Percentiles rank a stretch among this genome's conserved stretches.
phyloP scores from a whole-genome alignment of 495 filamentous ascomycete genomes.

The Hamigera avellanea region DNA sequence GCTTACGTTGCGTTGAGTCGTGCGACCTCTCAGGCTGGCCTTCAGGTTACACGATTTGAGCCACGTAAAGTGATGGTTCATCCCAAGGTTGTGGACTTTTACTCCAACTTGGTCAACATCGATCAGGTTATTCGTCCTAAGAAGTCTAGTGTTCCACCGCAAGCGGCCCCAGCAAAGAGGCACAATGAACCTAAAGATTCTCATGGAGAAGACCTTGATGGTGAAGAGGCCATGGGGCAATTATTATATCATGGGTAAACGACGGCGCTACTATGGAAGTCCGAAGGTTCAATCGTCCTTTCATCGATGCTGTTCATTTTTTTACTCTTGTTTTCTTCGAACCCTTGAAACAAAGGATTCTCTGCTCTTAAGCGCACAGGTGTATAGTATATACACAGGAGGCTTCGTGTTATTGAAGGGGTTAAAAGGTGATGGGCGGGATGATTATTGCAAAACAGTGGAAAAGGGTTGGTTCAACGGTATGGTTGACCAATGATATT shows the following conservation, averaged over 20 bases:
- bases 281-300: no score
- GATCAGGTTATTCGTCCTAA: constrained; percentile 24
- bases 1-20: constrained; percentile 51
- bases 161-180: neutral
- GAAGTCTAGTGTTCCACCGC: constrained; percentile 1
- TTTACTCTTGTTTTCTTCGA: no score
- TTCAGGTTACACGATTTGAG: constrained; percentile 85
- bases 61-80: constrained; percentile 91
- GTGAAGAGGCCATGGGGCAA: constrained; percentile 16
- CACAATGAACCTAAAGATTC: neutral
- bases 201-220: constrained; percentile 19
- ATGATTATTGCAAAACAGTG: no score
- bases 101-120: constrained; percentile 58
- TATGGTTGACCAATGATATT: no score
- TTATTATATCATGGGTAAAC: neutral
- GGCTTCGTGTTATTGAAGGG: no score
- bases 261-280: no score
- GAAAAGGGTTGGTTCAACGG: no score
- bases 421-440: no score
- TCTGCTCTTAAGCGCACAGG: no score
- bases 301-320: no score
- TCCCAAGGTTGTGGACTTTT: constrained; percentile 73
- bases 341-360: no score
- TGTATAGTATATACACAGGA: no score
- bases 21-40: constrained; percentile 74